Conservation (phyloP, 2,329 filamentous ascomycete genomes). For the Massarina eburnea region DNA sequence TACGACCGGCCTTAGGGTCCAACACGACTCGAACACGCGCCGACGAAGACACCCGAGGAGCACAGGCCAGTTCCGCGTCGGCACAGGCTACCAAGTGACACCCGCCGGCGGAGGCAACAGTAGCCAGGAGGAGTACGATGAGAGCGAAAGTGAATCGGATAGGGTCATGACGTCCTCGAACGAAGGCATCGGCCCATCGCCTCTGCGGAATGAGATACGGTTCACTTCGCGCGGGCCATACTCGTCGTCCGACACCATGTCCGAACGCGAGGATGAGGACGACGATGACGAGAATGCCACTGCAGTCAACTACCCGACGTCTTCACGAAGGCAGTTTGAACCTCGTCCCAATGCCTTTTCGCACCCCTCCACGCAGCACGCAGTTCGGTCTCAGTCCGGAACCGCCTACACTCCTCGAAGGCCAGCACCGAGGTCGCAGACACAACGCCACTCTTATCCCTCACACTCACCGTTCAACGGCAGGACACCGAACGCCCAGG, state of each 20-base stretch:
- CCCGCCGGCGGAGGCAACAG: constrained; percentile 62
- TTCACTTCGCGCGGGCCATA: constrained; percentile 27
- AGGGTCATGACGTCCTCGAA: constrained; percentile 65
- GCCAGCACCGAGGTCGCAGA: constrained; percentile 28
- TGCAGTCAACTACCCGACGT: constrained; percentile 67
- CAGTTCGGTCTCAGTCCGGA: constrained; percentile 47
- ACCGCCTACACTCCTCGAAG: constrained; percentile 50
- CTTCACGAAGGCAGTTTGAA: constrained; percentile 64
- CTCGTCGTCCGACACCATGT: constrained; percentile 42
- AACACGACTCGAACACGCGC: constrained; percentile 62
- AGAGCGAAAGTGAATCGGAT: constrained; percentile 89
- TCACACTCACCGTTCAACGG: constrained; percentile 65
- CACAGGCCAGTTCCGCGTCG: constrained; percentile 35
- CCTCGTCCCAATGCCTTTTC: constrained; percentile 93
- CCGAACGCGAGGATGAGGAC: constrained; percentile 42
- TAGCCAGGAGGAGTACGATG: constrained; percentile 92
- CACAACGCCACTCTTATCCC: constrained; percentile 45
- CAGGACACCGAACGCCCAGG: constrained; percentile 73
- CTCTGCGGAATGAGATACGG: constrained; percentile 33
- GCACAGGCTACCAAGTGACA: constrained; percentile 44
- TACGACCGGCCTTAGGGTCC: constrained; percentile 80
- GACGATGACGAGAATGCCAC: constrained; percentile 80
- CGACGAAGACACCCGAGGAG: constrained; percentile 54
- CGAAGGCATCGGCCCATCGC: constrained; percentile 54
- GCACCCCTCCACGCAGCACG: constrained; percentile 64